Base-by-base conservation (phyloP, 2,329 filamentous ascomycete genomes). In the Alternaria longipes region DNA sequence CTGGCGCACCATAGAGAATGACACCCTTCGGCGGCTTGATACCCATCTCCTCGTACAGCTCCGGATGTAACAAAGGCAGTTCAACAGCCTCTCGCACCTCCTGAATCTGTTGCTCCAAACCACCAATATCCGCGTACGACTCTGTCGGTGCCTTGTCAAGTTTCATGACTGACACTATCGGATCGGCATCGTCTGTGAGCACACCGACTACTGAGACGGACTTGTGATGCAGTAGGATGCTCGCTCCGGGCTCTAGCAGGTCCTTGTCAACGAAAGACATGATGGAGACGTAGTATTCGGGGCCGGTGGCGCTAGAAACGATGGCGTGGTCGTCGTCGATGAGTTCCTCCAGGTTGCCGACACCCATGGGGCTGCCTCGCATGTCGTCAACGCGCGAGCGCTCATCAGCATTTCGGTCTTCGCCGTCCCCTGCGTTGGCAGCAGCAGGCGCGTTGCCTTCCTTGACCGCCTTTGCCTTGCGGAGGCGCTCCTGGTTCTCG, bases 221-320 rank as follows among this genome's bases (percentile, higher is more conserved):
- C 84, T 99, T 99, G 81, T 99, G 95, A 76, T 99, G 95, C 60
- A 99, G 84, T 50, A 99, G 84, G 50, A 99, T 95, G 73, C 93
- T 97, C 18, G 95, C 93, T 63, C 96, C 96, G 1, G 95, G 95
- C 81, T 99, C 95, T 44, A 99, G 86, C 4, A 99, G 88, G 75
- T 99, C 95, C 82, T 99, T 99, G 85, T 99, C 95, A 68, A 99
- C 95, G 75, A 99, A 99, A 56, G 94, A 97, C 95, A 98, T 98
- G 86, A 99, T 99, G 71, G 94, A 97, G 69, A 99, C 95, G 80
- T 98, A 99, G 86, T 97, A 99, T 80, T 99, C 95, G 1, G 95
- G 95, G 0, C 95, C 95, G 7, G 95, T 98, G 0, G 95, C 96
- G 79, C 93, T 97, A 18, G 94, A 97, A 36, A 99, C 95, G 76